phyloP scores from a whole-genome alignment of 257 asterid species.

The Perilla frutescens region DNA sequence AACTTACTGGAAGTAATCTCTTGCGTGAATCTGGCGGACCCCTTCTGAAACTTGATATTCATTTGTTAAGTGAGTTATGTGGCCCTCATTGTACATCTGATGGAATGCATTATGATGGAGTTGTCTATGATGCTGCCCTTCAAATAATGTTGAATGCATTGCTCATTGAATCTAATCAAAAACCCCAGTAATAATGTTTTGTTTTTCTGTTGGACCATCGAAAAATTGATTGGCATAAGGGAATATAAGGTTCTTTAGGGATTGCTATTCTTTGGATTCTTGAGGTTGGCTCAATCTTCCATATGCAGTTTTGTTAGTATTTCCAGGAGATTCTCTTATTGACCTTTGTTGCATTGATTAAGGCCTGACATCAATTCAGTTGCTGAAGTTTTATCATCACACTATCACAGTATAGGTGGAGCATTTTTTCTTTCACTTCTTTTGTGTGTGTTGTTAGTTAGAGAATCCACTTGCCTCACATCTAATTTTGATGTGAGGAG shows the following conservation, averaged over 20 bases:
- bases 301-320: constrained; percentile 24
- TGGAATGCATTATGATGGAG: constrained; percentile 89
- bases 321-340: constrained; percentile 34
- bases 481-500: constrained; percentile 57
- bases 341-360: constrained; percentile 24
- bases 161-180: constrained; percentile 90
- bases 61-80: constrained; percentile 61
- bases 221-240: constrained; percentile 25
- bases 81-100: constrained; percentile 77
- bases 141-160: constrained; percentile 86
- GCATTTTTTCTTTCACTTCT: constrained; percentile 32
- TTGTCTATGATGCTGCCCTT: constrained; percentile 76
- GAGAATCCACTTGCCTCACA: constrained; percentile 43
- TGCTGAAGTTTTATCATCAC: constrained; percentile 36
- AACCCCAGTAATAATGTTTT: constrained; percentile 46
- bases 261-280: constrained; percentile 14
- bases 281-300: constrained; percentile 30
- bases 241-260: constrained; percentile 5
- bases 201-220: constrained; percentile 22
- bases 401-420: constrained; percentile 38
- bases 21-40: constrained; percentile 74
- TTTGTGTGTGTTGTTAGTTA: constrained; percentile 46
- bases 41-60: constrained; percentile 68
- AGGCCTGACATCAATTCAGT: constrained; percentile 36
- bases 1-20: constrained; percentile 61